phyloP scores from a whole-genome alignment of 192 early-diverging fungal species.

The Coemansia sp. region DNA sequence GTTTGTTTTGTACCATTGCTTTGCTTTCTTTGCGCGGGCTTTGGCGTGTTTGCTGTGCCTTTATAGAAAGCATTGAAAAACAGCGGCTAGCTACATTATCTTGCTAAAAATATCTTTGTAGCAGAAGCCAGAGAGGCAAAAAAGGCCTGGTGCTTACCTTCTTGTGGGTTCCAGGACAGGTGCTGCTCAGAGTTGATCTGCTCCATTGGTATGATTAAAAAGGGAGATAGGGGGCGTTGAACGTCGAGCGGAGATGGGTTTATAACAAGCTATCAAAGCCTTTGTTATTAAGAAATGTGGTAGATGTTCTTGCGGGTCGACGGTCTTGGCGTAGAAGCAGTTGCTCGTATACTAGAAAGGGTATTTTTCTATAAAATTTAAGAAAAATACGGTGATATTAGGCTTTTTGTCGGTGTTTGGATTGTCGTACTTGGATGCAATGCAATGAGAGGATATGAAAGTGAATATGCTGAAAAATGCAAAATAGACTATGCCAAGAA shows the following conservation, averaged over 20 bases:
- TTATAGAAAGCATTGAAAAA: no score
- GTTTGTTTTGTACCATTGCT: no score
- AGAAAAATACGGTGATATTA: background rate
- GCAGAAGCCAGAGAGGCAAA: background rate
- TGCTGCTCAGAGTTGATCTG: conserved; percentile 8
- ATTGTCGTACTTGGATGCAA: conserved; percentile 4
- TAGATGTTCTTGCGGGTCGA: background rate
- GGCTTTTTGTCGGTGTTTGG: background rate
- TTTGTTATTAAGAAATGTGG: background rate
- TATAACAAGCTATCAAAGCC: background rate
- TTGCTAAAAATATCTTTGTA: no score
- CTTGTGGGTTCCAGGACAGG: conserved; percentile 5
- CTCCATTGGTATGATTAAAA: background rate
- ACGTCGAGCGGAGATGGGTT: background rate
- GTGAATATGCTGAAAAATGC: background rate
- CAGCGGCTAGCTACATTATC: no score
- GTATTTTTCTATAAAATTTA: background rate
- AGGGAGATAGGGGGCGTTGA: background rate
- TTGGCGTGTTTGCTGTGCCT: no score
- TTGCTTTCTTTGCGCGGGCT: no score
- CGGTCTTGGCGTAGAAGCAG: conserved; percentile 1
- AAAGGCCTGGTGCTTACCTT: conserved; percentile 5
- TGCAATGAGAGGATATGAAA: conserved; percentile 2
- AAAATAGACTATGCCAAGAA: background rate
- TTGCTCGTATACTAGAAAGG: background rate